Base-by-base conservation (phyloP, 257 asterid species). In the Misopates orontium region DNA sequence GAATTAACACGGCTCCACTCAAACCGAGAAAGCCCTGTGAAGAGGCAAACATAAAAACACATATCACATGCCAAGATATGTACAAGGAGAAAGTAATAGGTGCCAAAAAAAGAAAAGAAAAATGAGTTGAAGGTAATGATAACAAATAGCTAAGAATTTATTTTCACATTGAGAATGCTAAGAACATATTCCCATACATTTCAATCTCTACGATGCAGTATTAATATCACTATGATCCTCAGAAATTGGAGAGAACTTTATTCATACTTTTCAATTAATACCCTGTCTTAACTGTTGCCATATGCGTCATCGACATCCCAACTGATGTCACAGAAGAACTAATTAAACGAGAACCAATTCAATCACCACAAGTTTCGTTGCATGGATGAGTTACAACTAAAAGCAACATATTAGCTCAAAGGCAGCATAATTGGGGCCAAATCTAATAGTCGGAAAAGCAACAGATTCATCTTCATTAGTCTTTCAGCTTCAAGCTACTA, bases 1-100 rank as follows among this genome's bases (percentile, higher is more conserved):
- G 83, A 67, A 84, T 68, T 53, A 84, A 63, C 68, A 84, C 70
- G 32, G 90, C 90, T 70, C 90, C 90, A 79, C 90, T 79, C 68
- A 84, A 62, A 60, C 90, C 87, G 67, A 81, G 82, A 77, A 79
- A 84, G 14, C 90, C 90, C 90, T 84, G 18, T n/a, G 36, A 75
- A 64, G 60, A 60, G 31, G 23, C 63, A 59, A 58, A 49, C 28
- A 21, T 49, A 10, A 56, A 41, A 67, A 44, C 17, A 52, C 20
- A 50, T 1, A 36, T 60, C 42, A 53, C 32, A 3, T 67, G 40
- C 14, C 54, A 60, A 42, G 21, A 28, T 52, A 24, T n/a, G 13
- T 32, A 57, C 16, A 50, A 57, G 39, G 55, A 51, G 64, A 31
- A 69, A 68, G 12, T 31, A 62, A 48, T 41, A 56, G 36, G 25